Evolutionary conservation across 495 filamentous ascomycete species (phyloP).

Genomic region (Penicillium diatomitis): DNA sequence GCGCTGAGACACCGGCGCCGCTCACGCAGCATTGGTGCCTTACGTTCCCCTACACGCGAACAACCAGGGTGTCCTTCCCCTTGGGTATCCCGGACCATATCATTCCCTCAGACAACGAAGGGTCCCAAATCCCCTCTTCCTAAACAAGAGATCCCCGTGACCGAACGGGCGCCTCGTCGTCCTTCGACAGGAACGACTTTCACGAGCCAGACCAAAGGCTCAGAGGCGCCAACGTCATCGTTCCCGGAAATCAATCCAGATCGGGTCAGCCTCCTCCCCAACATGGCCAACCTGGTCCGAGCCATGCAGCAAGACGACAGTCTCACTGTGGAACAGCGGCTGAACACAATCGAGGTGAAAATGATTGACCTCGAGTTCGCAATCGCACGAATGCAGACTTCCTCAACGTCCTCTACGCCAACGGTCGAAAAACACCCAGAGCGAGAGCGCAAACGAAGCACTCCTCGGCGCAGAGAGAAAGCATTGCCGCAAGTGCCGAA

Average conservation of each 20-base stretch:
- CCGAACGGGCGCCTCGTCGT: constrained; percentile 14
- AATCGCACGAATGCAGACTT: constrained; percentile 42
- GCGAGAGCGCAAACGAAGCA: constrained; percentile 1
- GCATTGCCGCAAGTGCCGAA: constrained; percentile 15
- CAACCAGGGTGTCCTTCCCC: constrained; percentile 17
- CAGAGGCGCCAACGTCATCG: constrained; percentile 11
- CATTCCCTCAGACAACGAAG: constrained; percentile 14
- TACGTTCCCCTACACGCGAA: constrained; percentile 17
- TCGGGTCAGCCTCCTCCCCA: constrained; percentile 25
- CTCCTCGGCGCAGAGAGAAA: constrained; percentile 9
- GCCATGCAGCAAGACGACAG: constrained; percentile 39
- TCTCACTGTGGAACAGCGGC: constrained; percentile 40
- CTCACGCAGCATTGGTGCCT: constrained; percentile 24
- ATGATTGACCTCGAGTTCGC: constrained; percentile 48
- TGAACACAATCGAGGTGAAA: constrained; percentile 46
- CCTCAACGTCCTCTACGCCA: constrained; percentile 13
- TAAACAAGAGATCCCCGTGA: constrained; percentile 16
- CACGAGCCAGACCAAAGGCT: constrained; percentile 20
- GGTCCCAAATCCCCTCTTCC: constrained; percentile 17
- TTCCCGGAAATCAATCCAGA: constrained; percentile 14
- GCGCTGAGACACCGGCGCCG: constrained; percentile 19
- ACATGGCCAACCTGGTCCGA: constrained; percentile 33
- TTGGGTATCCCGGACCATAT: constrained; percentile 21
- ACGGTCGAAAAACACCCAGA: constrained; percentile 10
- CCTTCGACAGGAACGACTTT: constrained; percentile 25